Conservation (phyloP, 345 rosid genomes). For the Odontarrhena argentea region DNA sequence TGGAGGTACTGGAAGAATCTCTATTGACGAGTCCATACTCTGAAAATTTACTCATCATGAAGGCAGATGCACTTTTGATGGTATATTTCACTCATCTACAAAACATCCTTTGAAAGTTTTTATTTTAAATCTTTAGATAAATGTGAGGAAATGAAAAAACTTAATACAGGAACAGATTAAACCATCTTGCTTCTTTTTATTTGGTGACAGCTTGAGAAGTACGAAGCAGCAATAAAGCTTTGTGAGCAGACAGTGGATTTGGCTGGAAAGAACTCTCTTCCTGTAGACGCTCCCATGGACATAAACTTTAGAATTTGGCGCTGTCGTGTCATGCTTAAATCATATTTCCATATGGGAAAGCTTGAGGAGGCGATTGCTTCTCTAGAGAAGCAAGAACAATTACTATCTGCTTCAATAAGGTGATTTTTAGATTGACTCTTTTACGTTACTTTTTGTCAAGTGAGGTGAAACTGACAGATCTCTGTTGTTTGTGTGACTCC, state of each 20-base stretch:
- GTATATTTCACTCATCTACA: constrained; percentile 46
- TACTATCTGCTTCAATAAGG: constrained; percentile 50
- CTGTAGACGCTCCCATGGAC: constrained; percentile 43
- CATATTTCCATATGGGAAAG: constrained; percentile 80
- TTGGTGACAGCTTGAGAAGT: constrained; percentile 70
- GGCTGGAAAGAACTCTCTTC: constrained; percentile 66
- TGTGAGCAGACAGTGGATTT: constrained; percentile 78
- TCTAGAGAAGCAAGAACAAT: constrained; percentile 66
- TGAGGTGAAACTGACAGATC: constrained; percentile 24
- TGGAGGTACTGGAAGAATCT: constrained; percentile 72
- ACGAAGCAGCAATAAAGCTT: constrained; percentile 80
- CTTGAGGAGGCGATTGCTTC: constrained; percentile 82
- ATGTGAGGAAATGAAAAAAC: not conserved
- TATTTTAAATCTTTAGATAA: constrained; percentile 6
- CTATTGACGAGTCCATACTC: constrained; percentile 62
- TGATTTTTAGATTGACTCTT: constrained; percentile 34
- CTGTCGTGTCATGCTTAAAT: constrained; percentile 61
- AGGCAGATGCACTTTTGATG: constrained; percentile 76
- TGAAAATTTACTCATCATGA: constrained; percentile 81
- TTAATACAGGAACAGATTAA: constrained; percentile 14
- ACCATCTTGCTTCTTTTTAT: constrained; percentile 27
- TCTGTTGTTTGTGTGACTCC: constrained; percentile 23
- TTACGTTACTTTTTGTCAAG: constrained; percentile 6
- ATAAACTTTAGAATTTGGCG: constrained; percentile 67
- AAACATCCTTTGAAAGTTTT: constrained; percentile 18